Base-by-base conservation (phyloP, 139 green algal genomes). In the Choricystis sp. region DNA sequence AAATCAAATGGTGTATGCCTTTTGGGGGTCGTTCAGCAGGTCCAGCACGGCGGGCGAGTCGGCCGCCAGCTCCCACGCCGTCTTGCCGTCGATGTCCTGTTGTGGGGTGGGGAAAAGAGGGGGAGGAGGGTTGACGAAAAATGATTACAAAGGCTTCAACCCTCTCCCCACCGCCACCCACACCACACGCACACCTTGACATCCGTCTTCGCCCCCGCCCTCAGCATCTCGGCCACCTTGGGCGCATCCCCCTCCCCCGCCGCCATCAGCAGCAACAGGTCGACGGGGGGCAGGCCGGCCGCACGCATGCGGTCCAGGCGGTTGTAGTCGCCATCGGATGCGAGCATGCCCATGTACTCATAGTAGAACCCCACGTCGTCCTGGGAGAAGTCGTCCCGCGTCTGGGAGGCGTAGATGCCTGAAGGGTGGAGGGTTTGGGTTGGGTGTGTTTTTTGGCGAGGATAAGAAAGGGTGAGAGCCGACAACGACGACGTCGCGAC, bases 171-270 rank as follows among this genome's bases (percentile, higher is more conserved):
- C 57, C 19, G 31, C 24, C 4, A 1, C 20, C 19, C 59, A 24
- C n/a, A 26, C 31, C 26, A 26, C 31, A 9, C 60, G 2, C 60
- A 55, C 60, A 81, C 75, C 72, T 79, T 85, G 4, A 84, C 67
- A 20, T 48, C 73, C 0, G 72, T 23, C 68, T 91, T 60, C 0
- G 87, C 87, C 2, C 87, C 78, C 30, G 79, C 72, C 19, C 64
- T 52, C 5, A 98, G 65, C 26, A 97, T 79, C 82, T 98, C 92
- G 49, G 81, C 77, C 28, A 96, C 87, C 76, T 97, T 97, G 29
- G 88, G 90, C 4, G 73, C 72, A 62, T 98, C 92, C 49, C 85
- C 84, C 69, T 97, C 91, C 28, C 61, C 72, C 60, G 76, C 75
- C 0, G 92, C 86, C 74, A 95, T 84, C 16, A 98, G 70, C 63